Evolutionary conservation across 371 early-diverging fungal genomes (phyloP).

Genomic region (Umbelopsis sp.): DNA sequence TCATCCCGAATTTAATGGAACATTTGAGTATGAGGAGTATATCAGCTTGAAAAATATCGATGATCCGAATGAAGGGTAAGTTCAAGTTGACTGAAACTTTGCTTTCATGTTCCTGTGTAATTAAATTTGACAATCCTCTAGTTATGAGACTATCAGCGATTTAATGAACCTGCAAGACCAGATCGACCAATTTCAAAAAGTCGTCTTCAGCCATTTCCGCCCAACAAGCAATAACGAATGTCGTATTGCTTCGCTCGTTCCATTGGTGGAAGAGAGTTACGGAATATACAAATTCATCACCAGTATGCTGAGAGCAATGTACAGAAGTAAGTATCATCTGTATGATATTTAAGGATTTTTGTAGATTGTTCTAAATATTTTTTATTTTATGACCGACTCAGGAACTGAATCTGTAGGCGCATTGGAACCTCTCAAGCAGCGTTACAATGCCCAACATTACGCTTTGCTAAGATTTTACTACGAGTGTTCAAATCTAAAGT

Average conservation of each 20-base stretch:
- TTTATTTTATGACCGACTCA: slow-evolving; percentile 19
- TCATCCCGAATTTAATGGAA: slow-evolving; percentile 94
- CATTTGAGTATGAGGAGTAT: slow-evolving; percentile 97
- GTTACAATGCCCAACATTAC: slow-evolving; percentile 87
- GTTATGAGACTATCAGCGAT: slow-evolving; percentile 93
- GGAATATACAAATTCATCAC: slow-evolving; percentile 95
- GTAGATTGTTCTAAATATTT: neutral
- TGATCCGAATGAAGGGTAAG: slow-evolving; percentile 96
- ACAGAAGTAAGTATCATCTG: slow-evolving; percentile 69
- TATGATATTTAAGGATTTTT: too few species aligned
- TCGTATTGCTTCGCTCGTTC: slow-evolving; percentile 93
- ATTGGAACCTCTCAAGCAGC: slow-evolving; percentile 85
- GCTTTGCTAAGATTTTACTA: slow-evolving; percentile 88
- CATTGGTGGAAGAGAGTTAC: slow-evolving; percentile 94
- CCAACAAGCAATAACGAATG: slow-evolving; percentile 92
- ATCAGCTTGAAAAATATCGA: slow-evolving; percentile 90
- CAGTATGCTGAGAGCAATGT: slow-evolving; percentile 97
- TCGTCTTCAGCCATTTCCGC: slow-evolving; percentile 85
- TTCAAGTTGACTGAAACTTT: neutral
- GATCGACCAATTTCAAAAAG: slow-evolving; percentile 89
- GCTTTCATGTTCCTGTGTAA: neutral
- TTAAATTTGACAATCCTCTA: slow-evolving; percentile 26
- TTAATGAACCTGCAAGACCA: slow-evolving; percentile 89
- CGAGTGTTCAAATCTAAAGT: slow-evolving; percentile 88
- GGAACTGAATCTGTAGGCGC: slow-evolving; percentile 81